Conservation (phyloP, 1,284 basidiomycete species). For the Ganoderma leucocontextum region DNA sequence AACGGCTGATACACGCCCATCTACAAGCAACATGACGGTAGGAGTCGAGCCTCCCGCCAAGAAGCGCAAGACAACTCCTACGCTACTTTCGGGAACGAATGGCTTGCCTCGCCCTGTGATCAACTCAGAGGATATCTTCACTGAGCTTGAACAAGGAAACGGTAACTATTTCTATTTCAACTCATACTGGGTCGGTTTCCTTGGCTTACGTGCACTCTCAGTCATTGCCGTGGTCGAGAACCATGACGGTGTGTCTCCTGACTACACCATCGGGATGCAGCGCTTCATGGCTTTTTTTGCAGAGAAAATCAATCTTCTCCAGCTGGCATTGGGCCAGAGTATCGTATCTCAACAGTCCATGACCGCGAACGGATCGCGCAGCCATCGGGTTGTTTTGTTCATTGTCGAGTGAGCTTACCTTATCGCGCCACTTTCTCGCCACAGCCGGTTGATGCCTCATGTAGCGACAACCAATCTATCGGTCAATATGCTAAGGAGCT, state of each 20-base stretch:
- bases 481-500: constrained; percentile 24
- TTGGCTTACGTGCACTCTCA: neutral
- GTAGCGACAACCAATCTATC: constrained; percentile 30
- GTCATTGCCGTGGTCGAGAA: constrained; percentile 26
- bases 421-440: neutral
- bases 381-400: constrained; percentile 30
- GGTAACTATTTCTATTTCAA: constrained; percentile 4
- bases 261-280: neutral
- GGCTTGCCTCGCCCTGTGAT: constrained; percentile 17
- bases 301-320: constrained; percentile 28
- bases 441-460: neutral
- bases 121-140: constrained; percentile 4
- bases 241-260: constrained; percentile 18
- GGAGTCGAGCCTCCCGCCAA: constrained; percentile 14
- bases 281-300: neutral
- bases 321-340: constrained; percentile 18
- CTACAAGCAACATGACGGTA: neutral
- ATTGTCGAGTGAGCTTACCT: constrained; percentile 29
- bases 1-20: neutral
- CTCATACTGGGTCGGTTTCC: neutral
- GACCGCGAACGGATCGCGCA: constrained; percentile 11
- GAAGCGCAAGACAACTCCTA: constrained; percentile 13
- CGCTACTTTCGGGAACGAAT: neutral
- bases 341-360: constrained; percentile 22
- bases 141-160: constrained; percentile 14